Percentiles rank a stretch among this genome's conserved stretches.
These are phyloP conservation scores for Limonium bicolor DNA, from an alignment of 148 eudicot species.

Conservation along the genomic window DNA sequence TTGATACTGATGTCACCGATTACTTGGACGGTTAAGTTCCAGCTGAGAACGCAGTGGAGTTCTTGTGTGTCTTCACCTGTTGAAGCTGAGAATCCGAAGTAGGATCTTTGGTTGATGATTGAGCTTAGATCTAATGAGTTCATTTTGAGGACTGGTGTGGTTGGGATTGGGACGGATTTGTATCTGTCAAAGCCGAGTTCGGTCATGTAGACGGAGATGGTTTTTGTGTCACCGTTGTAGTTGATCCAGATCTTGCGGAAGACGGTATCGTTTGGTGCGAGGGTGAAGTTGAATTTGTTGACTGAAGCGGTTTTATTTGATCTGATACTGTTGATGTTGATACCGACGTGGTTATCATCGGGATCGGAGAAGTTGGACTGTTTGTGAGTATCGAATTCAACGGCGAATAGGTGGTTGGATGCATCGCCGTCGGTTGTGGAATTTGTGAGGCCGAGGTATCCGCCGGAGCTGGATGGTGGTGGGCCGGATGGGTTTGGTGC, in stretches of 20 bases:
- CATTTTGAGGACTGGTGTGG: constrained; percentile 22
- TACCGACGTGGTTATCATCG: constrained; percentile 55
- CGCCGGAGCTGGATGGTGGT: constrained; percentile 29
- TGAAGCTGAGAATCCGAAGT: constrained; percentile 74
- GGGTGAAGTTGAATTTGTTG: constrained; percentile 14
- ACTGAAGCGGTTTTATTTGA: constrained; percentile 20
- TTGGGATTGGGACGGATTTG: constrained; percentile 17
- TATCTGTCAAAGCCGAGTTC: constrained; percentile 3
- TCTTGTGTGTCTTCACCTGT: constrained; percentile 26
- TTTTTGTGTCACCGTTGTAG: constrained; percentile 31
- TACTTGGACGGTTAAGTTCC: constrained; percentile 58
- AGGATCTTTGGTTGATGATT: constrained; percentile 27
- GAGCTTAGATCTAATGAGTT: constrained; percentile 27
- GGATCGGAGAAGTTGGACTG: constrained; percentile 45
- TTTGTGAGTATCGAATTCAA: constrained; percentile 52
- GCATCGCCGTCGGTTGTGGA: constrained; percentile 21
- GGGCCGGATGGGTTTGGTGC: constrained; percentile 18
- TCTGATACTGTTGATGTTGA: constrained; percentile 29
- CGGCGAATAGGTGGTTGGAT: constrained; percentile 28
- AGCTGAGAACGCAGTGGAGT: constrained; percentile 57
- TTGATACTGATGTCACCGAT: constrained; percentile 1
- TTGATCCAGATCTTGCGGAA: constrained; percentile 55
- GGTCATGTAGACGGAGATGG: constrained; percentile 33
- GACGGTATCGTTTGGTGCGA: constrained; percentile 17
- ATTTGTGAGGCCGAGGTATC: constrained; percentile 51